A percentile compares a stretch with the other conserved stretches of the same genome.
These are phyloP conservation scores for Acrocalymma vagum DNA, from an alignment of 2,329 filamentous ascomycete species.

Conservation along the genomic window DNA sequence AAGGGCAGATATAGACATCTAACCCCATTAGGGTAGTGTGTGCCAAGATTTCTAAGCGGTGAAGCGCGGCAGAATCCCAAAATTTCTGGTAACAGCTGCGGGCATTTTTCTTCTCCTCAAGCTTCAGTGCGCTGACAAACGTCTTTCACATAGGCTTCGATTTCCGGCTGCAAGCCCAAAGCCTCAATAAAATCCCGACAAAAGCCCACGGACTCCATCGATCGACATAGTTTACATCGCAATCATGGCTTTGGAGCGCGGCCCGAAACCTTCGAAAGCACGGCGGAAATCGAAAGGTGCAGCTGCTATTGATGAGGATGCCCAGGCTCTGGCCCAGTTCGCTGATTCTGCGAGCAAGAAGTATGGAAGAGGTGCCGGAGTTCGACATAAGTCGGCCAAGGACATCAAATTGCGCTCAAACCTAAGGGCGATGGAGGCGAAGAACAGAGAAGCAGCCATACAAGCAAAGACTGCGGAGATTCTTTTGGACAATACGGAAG, in stretches of 20 bases:
- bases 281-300: slow-evolving; percentile 33
- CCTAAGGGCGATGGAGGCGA: slow-evolving; percentile 78
- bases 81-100: too few species aligned
- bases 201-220: too few species aligned
- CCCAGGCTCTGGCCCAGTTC: slow-evolving; percentile 39
- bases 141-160: too few species aligned
- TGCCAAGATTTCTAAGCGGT: too few species aligned
- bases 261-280: slow-evolving; percentile 22
- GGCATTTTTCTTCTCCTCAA: too few species aligned
- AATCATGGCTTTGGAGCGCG: slow-evolving; percentile 33
- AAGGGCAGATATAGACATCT: too few species aligned
- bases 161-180: too few species aligned
- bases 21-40: too few species aligned
- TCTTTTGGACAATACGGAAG: slow-evolving; percentile 82
- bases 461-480: slow-evolving; percentile 96
- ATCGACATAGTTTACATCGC: too few species aligned
- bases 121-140: too few species aligned
- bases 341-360: slow-evolving; percentile 67
- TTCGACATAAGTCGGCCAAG: slow-evolving; percentile 76
- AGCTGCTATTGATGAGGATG: slow-evolving; percentile 36
- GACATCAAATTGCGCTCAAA: slow-evolving; percentile 91
- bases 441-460: slow-evolving; percentile 81
- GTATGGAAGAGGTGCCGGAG: slow-evolving; percentile 85
- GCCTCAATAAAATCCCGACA: too few species aligned
- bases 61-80: too few species aligned